Evolutionary conservation across 2,329 filamentous ascomycete genomes (phyloP).

Genomic region (Microsporum audouinii): DNA sequence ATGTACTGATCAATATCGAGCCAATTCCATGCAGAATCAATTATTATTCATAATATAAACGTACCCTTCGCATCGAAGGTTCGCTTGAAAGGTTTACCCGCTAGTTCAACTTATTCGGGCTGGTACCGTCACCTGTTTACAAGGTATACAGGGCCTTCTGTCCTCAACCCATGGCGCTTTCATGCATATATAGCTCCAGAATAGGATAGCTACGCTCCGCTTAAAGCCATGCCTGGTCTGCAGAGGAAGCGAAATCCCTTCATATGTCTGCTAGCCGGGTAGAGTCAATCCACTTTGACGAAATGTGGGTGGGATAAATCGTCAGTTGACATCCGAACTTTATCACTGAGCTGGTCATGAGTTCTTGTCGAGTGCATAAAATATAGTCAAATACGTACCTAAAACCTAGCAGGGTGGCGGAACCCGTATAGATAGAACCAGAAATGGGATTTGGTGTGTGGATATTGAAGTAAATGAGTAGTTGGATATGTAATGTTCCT

Average conservation of each 20-base stretch:
- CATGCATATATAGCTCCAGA: neutral
- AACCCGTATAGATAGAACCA: neutral
- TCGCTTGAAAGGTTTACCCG: neutral
- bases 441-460: neutral
- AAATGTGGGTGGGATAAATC: neutral
- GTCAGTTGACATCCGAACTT: neutral
- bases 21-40: neutral
- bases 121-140: neutral
- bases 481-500: neutral
- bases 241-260: neutral
- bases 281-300: neutral
- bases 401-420: neutral
- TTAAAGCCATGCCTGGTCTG: neutral
- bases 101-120: neutral
- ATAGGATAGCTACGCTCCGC: neutral
- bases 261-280: neutral
- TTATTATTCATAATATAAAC: neutral
- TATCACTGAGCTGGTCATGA: neutral
- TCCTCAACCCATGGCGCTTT: neutral
- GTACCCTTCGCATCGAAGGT: neutral
- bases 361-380: neutral
- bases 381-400: neutral
- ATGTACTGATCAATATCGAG: neutral
- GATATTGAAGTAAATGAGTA: neutral
- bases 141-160: neutral